These are phyloP conservation scores for Diaporthe ilicicola DNA, from an alignment of 2,329 filamentous ascomycete genomes.

Conservation along the genomic window DNA sequence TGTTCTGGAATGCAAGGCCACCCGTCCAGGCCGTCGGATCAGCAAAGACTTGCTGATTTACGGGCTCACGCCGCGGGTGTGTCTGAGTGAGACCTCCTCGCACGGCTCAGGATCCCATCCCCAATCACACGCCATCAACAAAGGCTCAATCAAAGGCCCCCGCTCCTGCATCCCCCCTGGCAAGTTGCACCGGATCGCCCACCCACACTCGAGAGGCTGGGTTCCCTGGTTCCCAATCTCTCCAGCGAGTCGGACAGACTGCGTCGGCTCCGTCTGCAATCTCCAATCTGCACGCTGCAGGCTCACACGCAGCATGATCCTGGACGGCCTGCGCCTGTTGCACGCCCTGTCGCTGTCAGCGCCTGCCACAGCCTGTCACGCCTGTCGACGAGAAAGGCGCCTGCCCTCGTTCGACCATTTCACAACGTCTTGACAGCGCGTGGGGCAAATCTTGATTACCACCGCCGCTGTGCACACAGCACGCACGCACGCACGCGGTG, in stretches of 20 bases:
- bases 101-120: conserved; percentile 25
- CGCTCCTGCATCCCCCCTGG: conserved; percentile 28
- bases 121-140: conserved; percentile 30
- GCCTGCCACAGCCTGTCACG: conserved; percentile 27
- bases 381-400: not conserved
- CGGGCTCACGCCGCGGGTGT: conserved; percentile 26
- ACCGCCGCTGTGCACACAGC: conserved; percentile 18
- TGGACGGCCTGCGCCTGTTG: conserved; percentile 26
- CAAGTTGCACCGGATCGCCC: conserved; percentile 33
- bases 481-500: conserved; percentile 9
- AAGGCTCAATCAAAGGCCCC: conserved; percentile 14
- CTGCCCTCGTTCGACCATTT: conserved; percentile 18
- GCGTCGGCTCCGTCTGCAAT: conserved; percentile 31
- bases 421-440: conserved; percentile 26
- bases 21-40: conserved; percentile 21
- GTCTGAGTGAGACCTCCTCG: conserved; percentile 19
- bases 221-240: conserved; percentile 23
- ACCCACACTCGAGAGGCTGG: conserved; percentile 22
- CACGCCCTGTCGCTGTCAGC: conserved; percentile 26
- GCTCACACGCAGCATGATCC: conserved; percentile 13
- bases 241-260: conserved; percentile 17
- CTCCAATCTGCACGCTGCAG: conserved; percentile 29
- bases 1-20: conserved; percentile 23
- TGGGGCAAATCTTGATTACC: conserved; percentile 13
- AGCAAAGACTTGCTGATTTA: conserved; percentile 12